Conservation (phyloP, 2,329 filamentous ascomycete species). For the Claviceps quebecensis region DNA sequence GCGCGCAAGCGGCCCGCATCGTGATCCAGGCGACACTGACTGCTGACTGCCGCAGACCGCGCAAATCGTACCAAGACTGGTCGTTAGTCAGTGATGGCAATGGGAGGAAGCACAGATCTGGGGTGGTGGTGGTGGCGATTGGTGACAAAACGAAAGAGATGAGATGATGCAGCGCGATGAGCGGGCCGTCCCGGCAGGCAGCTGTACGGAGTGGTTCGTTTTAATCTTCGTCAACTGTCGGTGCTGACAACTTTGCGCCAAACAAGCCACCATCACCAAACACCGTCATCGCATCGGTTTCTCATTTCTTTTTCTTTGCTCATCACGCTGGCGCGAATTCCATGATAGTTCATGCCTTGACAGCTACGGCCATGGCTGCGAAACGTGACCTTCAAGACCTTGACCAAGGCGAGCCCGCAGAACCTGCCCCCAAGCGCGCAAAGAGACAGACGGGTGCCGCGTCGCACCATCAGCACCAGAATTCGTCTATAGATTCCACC, state of each 20-base stretch:
- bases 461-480: constrained; percentile 26
- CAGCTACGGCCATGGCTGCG: constrained; percentile 16
- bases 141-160: background rate
- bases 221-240: background rate
- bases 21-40: background rate
- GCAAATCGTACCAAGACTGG: background rate
- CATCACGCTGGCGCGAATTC: background rate
- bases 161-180: background rate
- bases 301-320: background rate
- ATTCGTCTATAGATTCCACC: constrained; percentile 42
- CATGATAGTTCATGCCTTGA: background rate
- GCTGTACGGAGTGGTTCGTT: background rate
- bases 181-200: background rate
- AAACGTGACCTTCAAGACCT: constrained; percentile 21
- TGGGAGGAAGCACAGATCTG: background rate
- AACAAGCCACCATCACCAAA: background rate
- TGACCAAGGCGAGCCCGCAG: constrained; percentile 15
- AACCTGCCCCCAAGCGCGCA: constrained; percentile 14
- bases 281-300: background rate
- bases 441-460: constrained; percentile 14
- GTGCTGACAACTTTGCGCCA: background rate
- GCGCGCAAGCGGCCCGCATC: constrained; percentile 18
- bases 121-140: background rate
- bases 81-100: background rate
- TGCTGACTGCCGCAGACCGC: background rate